These are phyloP conservation scores for Zarea fungicola DNA, from an alignment of 2,329 filamentous ascomycete species.

Conservation along the genomic window DNA sequence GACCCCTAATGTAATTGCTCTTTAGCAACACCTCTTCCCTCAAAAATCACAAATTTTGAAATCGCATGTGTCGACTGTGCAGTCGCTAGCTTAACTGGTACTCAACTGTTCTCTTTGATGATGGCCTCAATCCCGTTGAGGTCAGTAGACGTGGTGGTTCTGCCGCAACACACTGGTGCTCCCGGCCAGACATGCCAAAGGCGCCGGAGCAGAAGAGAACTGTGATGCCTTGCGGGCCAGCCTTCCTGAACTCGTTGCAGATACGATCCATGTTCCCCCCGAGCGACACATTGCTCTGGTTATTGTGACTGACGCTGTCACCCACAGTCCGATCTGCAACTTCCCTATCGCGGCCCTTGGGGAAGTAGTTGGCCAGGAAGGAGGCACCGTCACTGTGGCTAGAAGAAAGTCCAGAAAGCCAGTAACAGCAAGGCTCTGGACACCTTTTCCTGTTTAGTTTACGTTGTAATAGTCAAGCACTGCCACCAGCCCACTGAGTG, in stretches of 20 bases:
- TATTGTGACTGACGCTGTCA: slow-evolving; percentile 1
- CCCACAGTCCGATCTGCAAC: slow-evolving; percentile 11
- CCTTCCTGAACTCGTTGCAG: slow-evolving; percentile 52
- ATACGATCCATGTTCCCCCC: slow-evolving; percentile 33
- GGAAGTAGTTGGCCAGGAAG: slow-evolving; percentile 4
- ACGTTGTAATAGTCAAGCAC: slow-evolving; percentile 12
- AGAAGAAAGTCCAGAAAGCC: slow-evolving; percentile 12
- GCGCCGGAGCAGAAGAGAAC: slow-evolving; percentile 38
- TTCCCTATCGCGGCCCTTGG: neutral
- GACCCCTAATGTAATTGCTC: too few species aligned
- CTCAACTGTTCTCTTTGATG: too few species aligned
- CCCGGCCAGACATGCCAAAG: slow-evolving; percentile 15
- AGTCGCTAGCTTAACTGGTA: too few species aligned
- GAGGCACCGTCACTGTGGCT: slow-evolving; percentile 8
- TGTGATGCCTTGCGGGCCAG: slow-evolving; percentile 44
- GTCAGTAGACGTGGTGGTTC: too few species aligned
- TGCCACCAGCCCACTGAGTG: neutral
- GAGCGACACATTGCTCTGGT: neutral
- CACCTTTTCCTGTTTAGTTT: slow-evolving; percentile 8
- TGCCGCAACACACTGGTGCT: too few species aligned
- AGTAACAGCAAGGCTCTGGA: slow-evolving; percentile 11
- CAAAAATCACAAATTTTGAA: too few species aligned
- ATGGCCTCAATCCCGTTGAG: too few species aligned
- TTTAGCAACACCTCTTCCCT: too few species aligned
- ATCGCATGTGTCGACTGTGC: too few species aligned